Conservation (phyloP, 2,329 filamentous ascomycete genomes). For the Pezicula rhizophila region DNA sequence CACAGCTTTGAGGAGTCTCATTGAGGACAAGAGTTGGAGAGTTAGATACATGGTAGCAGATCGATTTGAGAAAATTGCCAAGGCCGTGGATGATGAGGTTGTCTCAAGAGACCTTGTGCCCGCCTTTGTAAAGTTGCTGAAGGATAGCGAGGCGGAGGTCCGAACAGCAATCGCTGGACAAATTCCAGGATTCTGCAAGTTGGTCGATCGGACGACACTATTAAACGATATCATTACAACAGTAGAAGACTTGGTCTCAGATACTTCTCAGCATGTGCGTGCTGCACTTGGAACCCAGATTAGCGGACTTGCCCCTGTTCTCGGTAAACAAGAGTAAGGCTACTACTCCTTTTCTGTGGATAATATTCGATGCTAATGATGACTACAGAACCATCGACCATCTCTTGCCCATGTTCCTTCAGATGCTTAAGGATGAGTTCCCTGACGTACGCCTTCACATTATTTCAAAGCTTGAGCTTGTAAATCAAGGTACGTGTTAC, state of each 20-base stretch:
- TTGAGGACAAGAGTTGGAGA: constrained; percentile 99
- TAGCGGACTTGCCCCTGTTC: constrained; percentile 89
- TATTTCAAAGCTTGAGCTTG: constrained; percentile 97
- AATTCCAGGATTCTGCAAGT: constrained; percentile 93
- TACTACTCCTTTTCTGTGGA: too few species aligned
- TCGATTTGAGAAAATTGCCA: constrained; percentile 98
- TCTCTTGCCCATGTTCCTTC: constrained; percentile 94
- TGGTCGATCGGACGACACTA: constrained; percentile 81
- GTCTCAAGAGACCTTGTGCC: constrained; percentile 90
- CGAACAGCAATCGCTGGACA: constrained; percentile 95
- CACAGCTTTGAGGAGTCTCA: constrained; percentile 83
- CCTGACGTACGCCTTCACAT: constrained; percentile 97
- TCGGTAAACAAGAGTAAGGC: constrained; percentile 92
- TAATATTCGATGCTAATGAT: constrained; percentile 15
- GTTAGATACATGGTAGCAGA: constrained; percentile 99
- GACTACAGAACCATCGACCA: constrained; percentile 79
- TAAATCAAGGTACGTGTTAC: constrained; percentile 72
- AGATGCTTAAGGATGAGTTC: constrained; percentile 99
- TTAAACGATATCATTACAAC: constrained; percentile 95
- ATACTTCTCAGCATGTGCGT: constrained; percentile 93
- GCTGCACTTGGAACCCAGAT: constrained; percentile 95
- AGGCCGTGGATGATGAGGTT: constrained; percentile 96
- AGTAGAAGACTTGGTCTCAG: constrained; percentile 91
- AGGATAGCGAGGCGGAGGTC: constrained; percentile 96
- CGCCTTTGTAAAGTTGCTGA: constrained; percentile 93